A percentile compares a stretch with the other conserved stretches of the same genome.
Evolutionary conservation across 1,139 yeast genomes (phyloP).

Genomic region (Saccharomyces hybrid): DNA sequence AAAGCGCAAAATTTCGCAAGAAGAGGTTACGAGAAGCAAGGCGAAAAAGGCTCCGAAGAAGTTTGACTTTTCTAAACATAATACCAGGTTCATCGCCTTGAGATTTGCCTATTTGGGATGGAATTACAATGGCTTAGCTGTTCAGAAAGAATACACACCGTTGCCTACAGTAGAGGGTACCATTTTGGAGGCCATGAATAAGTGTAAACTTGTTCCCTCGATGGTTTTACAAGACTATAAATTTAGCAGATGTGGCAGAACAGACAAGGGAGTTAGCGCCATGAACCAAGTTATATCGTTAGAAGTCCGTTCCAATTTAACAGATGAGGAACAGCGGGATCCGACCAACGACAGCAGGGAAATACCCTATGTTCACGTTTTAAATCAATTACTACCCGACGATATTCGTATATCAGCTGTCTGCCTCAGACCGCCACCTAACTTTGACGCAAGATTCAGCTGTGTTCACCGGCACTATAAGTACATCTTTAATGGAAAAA

Average conservation of each 20-base stretch:
- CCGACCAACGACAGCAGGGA: constrained; percentile 55
- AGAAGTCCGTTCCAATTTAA: constrained; percentile 59
- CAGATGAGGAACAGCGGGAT: constrained; percentile 48
- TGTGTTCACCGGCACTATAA: constrained; percentile 78
- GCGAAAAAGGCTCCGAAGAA: constrained; percentile 31
- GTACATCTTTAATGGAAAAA: constrained; percentile 55
- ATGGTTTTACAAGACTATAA: constrained; percentile 51
- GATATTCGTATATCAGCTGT: constrained; percentile 80
- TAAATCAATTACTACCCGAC: constrained; percentile 70
- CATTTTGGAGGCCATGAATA: constrained; percentile 60
- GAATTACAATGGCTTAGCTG: constrained; percentile 86
- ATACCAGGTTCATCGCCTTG: constrained; percentile 67
- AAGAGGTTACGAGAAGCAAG: constrained; percentile 1
- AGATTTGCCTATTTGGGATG: constrained; percentile 86
- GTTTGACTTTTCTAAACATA: constrained; percentile 62
- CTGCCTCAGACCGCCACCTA: constrained; percentile 71
- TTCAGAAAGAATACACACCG: constrained; percentile 66
- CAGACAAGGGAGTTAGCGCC: constrained; percentile 96
- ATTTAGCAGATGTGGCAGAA: constrained; percentile 91
- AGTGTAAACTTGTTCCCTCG: constrained; percentile 58
- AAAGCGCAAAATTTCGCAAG: constrained; percentile 7
- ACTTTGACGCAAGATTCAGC: constrained; percentile 88
- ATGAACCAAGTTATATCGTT: constrained; percentile 89
- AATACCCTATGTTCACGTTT: constrained; percentile 63
- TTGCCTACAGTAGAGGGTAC: constrained; percentile 83